Conservation (phyloP, 495 filamentous ascomycete species). For the Trichoderma orchidacearum region DNA sequence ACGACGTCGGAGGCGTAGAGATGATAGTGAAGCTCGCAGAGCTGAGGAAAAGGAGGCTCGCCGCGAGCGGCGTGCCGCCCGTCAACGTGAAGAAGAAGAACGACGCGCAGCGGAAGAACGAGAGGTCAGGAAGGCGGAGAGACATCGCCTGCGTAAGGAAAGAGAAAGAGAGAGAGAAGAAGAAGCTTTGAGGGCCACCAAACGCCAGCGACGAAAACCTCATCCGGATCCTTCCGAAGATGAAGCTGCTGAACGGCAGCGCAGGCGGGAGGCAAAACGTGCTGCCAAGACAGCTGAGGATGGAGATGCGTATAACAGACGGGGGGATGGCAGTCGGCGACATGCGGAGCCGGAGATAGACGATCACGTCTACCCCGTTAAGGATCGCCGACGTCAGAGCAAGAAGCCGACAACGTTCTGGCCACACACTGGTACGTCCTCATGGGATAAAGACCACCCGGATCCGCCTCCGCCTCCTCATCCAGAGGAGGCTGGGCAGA, state of each 20-base stretch:
- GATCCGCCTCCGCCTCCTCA: slow-evolving; percentile 40
- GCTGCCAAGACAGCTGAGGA: slow-evolving; percentile 17
- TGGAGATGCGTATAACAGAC: slow-evolving; percentile 1
- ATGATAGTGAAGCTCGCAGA: slow-evolving; percentile 30
- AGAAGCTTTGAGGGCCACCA: slow-evolving; percentile 30
- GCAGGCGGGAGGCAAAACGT: slow-evolving; percentile 32
- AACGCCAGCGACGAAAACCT: slow-evolving; percentile 19
- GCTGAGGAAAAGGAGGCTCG: slow-evolving; percentile 38
- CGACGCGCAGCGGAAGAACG: slow-evolving; percentile 23
- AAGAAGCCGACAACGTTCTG: slow-evolving; percentile 25
- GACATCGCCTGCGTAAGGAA: slow-evolving; percentile 26
- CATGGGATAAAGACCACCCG: slow-evolving; percentile 47
- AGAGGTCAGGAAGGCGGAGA: slow-evolving; percentile 28
- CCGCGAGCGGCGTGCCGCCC: slow-evolving; percentile 33
- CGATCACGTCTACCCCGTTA: slow-evolving; percentile 28
- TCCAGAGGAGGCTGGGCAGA: slow-evolving; percentile 9
- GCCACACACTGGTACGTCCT: slow-evolving; percentile 42
- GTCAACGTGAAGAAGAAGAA: slow-evolving; percentile 28
- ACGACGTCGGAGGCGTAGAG: slow-evolving; percentile 26
- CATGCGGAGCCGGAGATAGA: slow-evolving; percentile 20
- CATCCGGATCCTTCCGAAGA: slow-evolving; percentile 20
- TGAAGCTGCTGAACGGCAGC: slow-evolving; percentile 32
- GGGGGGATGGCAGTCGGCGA: slow-evolving; percentile 14
- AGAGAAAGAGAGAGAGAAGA: slow-evolving; percentile 27
- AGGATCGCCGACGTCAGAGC: slow-evolving; percentile 20